These are phyloP conservation scores for Globisporangium yorkense DNA, from an alignment of 352 stramenopile genomes.

Conservation along the genomic window DNA sequence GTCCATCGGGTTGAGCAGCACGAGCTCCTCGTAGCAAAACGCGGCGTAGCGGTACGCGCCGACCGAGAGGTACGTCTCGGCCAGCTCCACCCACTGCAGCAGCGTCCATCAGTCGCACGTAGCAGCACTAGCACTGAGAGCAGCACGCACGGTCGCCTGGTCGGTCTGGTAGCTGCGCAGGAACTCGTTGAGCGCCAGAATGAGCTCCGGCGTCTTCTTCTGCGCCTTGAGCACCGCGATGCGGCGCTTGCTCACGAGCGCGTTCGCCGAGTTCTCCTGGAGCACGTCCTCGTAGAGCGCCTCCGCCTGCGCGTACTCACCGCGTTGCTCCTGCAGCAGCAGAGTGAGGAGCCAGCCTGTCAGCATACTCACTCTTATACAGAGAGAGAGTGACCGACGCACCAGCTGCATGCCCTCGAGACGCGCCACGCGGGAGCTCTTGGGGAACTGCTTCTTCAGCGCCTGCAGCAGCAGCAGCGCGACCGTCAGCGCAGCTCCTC, in stretches of 20 bases:
- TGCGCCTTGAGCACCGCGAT: constrained; percentile 63
- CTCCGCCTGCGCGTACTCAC: constrained; percentile 50
- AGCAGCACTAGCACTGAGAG: neutral
- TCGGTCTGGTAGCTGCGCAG: constrained; percentile 59
- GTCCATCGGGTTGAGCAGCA: constrained; percentile 65
- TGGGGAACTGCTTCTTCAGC: constrained; percentile 51
- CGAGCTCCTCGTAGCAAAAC: constrained; percentile 74
- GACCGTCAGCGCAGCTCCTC: neutral
- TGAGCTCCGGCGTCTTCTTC: constrained; percentile 46
- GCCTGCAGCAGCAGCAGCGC: constrained; percentile 10
- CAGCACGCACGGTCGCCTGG: constrained; percentile 28
- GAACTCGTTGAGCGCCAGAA: constrained; percentile 53
- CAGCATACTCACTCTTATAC: neutral
- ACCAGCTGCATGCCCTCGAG: constrained; percentile 54
- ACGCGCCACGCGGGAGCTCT: constrained; percentile 47
- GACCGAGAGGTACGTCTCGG: constrained; percentile 46
- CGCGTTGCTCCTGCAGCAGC: constrained; percentile 27
- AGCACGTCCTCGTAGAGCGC: constrained; percentile 56
- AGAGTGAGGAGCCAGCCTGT: neutral
- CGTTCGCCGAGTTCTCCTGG: constrained; percentile 49
- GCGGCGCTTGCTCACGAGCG: constrained; percentile 56
- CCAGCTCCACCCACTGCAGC: constrained; percentile 54
- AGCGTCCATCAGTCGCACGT: constrained; percentile 3
- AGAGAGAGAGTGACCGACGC: neutral
- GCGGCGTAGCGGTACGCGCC: constrained; percentile 50